Conservation (phyloP, 306 rosid genomes). For the Ochetophila trinervis region DNA sequence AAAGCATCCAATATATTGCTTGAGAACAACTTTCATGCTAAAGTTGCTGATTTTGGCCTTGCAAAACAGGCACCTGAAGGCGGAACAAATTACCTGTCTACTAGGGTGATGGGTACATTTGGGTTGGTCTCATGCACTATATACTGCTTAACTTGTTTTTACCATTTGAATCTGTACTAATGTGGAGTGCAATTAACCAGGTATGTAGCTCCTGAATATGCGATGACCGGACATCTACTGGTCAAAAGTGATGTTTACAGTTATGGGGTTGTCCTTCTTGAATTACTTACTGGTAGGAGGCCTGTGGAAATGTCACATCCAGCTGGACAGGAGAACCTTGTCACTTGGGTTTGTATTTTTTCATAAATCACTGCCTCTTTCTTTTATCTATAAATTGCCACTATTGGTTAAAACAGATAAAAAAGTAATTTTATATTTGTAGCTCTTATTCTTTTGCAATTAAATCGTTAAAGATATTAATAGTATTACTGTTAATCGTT, state of each 20-base stretch:
- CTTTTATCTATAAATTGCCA: conserved; percentile 17
- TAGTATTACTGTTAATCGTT: neutral
- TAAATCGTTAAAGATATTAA: neutral
- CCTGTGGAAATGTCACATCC: conserved; percentile 98
- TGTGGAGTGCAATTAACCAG: conserved; percentile 41
- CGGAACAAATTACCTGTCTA: conserved; percentile 78
- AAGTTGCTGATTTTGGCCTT: conserved; percentile 98
- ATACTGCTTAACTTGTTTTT: conserved; percentile 5
- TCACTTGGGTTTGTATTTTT: conserved; percentile 81
- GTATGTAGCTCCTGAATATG: conserved; percentile 99
- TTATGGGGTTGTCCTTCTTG: conserved; percentile 92
- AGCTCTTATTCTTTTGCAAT: neutral
- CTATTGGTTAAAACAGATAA: neutral
- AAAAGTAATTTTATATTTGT: neutral
- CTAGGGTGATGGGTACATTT: conserved; percentile 99
- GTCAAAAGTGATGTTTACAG: conserved; percentile 98
- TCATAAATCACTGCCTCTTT: conserved; percentile 18
- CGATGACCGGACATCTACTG: conserved; percentile 93
- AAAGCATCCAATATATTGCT: conserved; percentile 96
- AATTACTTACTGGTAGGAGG: conserved; percentile 82
- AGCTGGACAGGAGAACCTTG: conserved; percentile 92
- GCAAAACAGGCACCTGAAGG: conserved; percentile 99
- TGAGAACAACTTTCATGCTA: conserved; percentile 86
- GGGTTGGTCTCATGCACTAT: conserved; percentile 55
- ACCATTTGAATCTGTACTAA: conserved; percentile 19